Conservation (phyloP, 2,329 filamentous ascomycete genomes). For the Cordyceps cateniannulata region DNA sequence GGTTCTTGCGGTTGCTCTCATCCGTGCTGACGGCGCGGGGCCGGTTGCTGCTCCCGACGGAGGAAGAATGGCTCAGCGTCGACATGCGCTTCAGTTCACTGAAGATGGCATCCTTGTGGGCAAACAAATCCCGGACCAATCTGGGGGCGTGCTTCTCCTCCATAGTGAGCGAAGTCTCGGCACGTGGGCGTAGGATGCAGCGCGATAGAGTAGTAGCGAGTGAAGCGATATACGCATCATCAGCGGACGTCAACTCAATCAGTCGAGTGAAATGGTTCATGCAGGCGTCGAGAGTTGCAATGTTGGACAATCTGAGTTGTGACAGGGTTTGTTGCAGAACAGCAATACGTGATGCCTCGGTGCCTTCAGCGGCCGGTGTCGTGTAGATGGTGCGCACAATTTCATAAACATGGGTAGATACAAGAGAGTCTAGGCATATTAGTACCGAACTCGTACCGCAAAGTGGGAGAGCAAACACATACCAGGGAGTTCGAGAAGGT, state of each 20-base stretch:
- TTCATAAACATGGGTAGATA: slow-evolving; percentile 97
- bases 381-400: slow-evolving; percentile 97
- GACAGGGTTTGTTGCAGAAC: slow-evolving; percentile 94
- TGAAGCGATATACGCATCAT: slow-evolving; percentile 72
- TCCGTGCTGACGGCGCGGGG: slow-evolving; percentile 89
- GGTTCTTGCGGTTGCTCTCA: slow-evolving; percentile 86
- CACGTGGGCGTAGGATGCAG: slow-evolving; percentile 80
- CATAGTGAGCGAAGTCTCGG: slow-evolving; percentile 85
- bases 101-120: slow-evolving; percentile 93
- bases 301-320: slow-evolving; percentile 91
- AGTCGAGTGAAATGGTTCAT: slow-evolving; percentile 97
- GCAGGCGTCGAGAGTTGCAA: slow-evolving; percentile 95
- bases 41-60: slow-evolving; percentile 49
- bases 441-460: slow-evolving; percentile 17
- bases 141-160: slow-evolving; percentile 91
- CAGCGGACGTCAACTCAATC: slow-evolving; percentile 93
- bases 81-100: slow-evolving; percentile 90
- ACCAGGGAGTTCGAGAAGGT: slow-evolving; percentile 91
- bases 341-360: slow-evolving; percentile 73
- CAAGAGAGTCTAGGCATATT: slow-evolving; percentile 70
- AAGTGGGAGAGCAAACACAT: slow-evolving; percentile 28
- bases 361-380: slow-evolving; percentile 68
- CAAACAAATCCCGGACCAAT: slow-evolving; percentile 83
- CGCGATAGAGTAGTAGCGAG: slow-evolving; percentile 72
- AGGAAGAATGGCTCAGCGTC: slow-evolving; percentile 58